Percentiles rank a stretch among this genome's conserved stretches.
Evolutionary conservation across 1,139 yeast species (phyloP).

Genomic region (Debaryomycetaceae sp.): DNA sequence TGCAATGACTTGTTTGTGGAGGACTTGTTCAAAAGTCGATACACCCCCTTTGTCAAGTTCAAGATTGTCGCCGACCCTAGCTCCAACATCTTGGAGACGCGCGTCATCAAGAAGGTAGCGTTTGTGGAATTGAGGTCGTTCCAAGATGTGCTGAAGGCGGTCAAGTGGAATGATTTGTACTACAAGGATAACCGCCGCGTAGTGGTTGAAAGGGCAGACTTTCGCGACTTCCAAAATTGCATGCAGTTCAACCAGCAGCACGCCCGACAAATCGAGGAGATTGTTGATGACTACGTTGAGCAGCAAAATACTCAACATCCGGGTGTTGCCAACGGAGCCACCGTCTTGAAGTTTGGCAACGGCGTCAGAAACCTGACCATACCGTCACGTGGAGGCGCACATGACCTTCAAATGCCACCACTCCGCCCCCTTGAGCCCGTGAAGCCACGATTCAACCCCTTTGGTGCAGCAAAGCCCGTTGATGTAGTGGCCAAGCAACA

Average conservation of each 20-base stretch:
- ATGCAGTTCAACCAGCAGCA: constrained; percentile 38
- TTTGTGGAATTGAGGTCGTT: constrained; percentile 52
- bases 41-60: constrained; percentile 35
- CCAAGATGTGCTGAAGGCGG: constrained; percentile 42
- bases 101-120: constrained; percentile 48
- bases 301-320: constrained; percentile 18
- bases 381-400: neutral
- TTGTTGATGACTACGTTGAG: constrained; percentile 27
- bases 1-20: constrained; percentile 35
- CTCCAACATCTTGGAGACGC: constrained; percentile 37
- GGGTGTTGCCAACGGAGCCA: neutral
- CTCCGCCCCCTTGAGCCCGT: constrained; percentile 5
- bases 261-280: constrained; percentile 23
- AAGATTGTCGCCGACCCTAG: constrained; percentile 42
- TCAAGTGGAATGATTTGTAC: constrained; percentile 44
- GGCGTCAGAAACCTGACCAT: neutral
- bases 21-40: constrained; percentile 42
- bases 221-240: constrained; percentile 44
- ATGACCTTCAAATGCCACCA: constrained; percentile 6
- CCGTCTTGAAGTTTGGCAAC: constrained; percentile 1
- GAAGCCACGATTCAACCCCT: constrained; percentile 32
- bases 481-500: constrained; percentile 37
- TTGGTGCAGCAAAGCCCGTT: constrained; percentile 46
- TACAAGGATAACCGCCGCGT: constrained; percentile 40
- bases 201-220: constrained; percentile 43